Evolutionary conservation across 2,329 filamentous ascomycete genomes (phyloP), one percentile per base, ranked within the genome.

Genomic region (Thermoascus crustaceus): DNA sequence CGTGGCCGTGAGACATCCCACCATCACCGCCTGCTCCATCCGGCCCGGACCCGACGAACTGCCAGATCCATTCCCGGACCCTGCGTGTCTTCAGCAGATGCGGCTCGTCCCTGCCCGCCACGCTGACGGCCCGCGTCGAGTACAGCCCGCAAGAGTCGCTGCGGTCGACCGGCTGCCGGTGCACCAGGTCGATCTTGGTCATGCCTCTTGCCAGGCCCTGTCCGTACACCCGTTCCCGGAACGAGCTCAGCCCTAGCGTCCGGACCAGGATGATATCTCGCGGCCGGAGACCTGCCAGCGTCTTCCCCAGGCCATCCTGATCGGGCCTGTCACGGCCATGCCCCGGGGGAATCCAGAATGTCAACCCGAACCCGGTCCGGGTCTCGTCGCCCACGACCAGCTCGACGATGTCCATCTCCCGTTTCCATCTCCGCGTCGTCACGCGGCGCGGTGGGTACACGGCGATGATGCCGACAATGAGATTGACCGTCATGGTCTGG

Each of bases 371-470:
- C 2, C 82, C 83, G 0, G 84, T 76, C 44, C 72, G 76, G 0
- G 87, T 94, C 34, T 94, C 84, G 56, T 96, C 89, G 4, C 84
- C 88, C 1, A 95, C 77, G 1, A 88, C 67, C 2, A 91, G 59
- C 57, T 94, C 86, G 25, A 89, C 66, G 3, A 94, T 69, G 4
- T 82, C 74, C 34, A 80, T 69, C 27, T 68, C 60, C 40, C 61
- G 63, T 35, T 63, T 67, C 50, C 66, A 67, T 5, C 68, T 67
- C 7, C 63, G 60, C 0, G 87, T 85, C 19, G 68, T 73, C 13
- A 94, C 76, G 2, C 71, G 71, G 16, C 83, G 77, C 1, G 82
- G 71, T 23, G 78, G 71, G 1, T 80, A 72, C 32, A 86, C 71
- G 8, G 81, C 78, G 42, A 94, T 80, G 30, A 95, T 68, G 3